Base-by-base conservation (phyloP, 805 yeast genomes). In the Jamesozyma piceae region DNA sequence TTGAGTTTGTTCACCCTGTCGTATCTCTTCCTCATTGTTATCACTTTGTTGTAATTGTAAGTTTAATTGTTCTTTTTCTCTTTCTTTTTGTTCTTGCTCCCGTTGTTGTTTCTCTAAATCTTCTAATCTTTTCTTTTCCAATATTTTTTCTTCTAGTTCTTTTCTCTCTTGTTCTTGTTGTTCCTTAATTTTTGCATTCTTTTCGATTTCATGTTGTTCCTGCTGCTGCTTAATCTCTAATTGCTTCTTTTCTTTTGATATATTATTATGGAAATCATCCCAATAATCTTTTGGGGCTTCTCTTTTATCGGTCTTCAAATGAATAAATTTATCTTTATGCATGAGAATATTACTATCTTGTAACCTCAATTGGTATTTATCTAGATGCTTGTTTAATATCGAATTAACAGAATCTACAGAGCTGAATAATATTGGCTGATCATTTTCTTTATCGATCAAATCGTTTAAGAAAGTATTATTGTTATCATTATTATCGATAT, bases 221-320 rank as follows among this genome's bases (percentile, higher is more conserved):
- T 34, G 27, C 33, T 29, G 32, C 36, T 36, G 36, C 41, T 33
- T 48, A 49, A 30, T 37, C 43, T 38, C 46, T 43, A 28, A 45
- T 44, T 28, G 43, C 51, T 26, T 50, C 49, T 15, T 48, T 50
- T 35, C 37, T 35, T 18, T 42, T 43, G 35, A 41, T n/a, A 43
- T 8, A 9, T 50, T 47, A 13, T 47, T 42, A 35, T 56, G 49
- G 21, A 30, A 26, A 18, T 47, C 48, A 18, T 45, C 45, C 65
- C 65, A 61, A 31, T 61, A 61, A 37, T 55, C 55, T 3, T 47
- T 37, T 9, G 65, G 63, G 1, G 65, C 65, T 38, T 54, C 54
- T 11, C 49, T 43, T 15, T 22, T 35, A 37, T 51, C 47, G 3
- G 15, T 6, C 24, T 44, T 43, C 10, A 54, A 43, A 29, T 47